Conservation (phyloP, 2,329 filamentous ascomycete species). For the Aspergillus neoniger region DNA sequence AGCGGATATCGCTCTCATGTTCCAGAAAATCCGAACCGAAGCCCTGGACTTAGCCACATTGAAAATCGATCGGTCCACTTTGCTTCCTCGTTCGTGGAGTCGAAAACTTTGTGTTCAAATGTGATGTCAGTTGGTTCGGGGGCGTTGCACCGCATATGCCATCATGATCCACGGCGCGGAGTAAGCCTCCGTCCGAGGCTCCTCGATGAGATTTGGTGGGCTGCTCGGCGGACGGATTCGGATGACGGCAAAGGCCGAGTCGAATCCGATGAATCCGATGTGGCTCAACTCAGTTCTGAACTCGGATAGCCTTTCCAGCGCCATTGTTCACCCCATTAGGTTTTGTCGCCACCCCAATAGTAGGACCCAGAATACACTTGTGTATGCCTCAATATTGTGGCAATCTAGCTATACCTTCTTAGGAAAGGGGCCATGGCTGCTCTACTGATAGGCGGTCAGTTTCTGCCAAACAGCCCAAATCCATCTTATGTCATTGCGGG, state of each 20-base stretch:
- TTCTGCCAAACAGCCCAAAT: constrained; percentile 1
- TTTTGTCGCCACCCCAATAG: no score
- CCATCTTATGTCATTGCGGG: constrained; percentile 5
- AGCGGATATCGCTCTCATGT: constrained; percentile 13
- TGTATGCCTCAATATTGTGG: background rate
- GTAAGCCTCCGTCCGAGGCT: background rate
- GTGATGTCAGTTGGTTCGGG: background rate
- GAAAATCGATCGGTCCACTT: constrained; percentile 19
- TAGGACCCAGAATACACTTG: no score
- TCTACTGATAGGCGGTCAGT: constrained; percentile 14
- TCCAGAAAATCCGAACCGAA: constrained; percentile 13
- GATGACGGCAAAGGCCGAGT: background rate
- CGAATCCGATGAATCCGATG: background rate
- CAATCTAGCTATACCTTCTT: constrained; percentile 10
- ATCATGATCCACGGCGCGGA: background rate
- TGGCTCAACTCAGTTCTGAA: background rate
- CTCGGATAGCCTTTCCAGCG: no score
- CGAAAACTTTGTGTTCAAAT: constrained; percentile 1
- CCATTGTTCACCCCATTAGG: no score
- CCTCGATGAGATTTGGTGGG: background rate
- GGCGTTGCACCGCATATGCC: constrained; percentile 1
- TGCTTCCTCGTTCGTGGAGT: background rate
- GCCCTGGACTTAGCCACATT: constrained; percentile 12
- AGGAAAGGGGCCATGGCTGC: background rate
- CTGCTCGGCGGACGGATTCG: background rate